Evolutionary conservation across 1,284 basidiomycete genomes (phyloP), one percentile per base, ranked within the genome.

Genomic region (Veloporphyrellus conicus): DNA sequence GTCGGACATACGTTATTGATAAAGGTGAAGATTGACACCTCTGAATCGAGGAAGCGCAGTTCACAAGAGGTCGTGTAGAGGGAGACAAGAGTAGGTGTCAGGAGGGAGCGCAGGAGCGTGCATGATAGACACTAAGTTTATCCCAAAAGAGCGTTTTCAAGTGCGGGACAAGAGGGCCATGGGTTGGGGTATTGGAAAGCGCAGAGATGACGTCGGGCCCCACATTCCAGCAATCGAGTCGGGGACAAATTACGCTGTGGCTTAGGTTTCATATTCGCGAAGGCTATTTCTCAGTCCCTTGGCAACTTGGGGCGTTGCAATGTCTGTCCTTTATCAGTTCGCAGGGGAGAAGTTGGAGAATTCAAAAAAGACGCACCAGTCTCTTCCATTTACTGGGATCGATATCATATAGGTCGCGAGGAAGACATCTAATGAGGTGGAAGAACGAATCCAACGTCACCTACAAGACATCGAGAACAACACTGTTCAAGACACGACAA

Each of bases 201-300:
- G 63, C 54, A 43, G 57, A 55, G 23, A 66, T 48, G 16, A 61
- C 51, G 2, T 62, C 54, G 37, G 52, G 55, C 10, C 49, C 38
- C 23, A 65, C 47, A 45, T 2, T 35, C 11, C 41, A 40, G 46
- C 41, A 54, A 9, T 36, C 2, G 11, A 45, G 1, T 29, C 41
- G 39, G 1, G 44, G 20, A 6, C 34, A 43, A 19, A n/a, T n/a
- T n/a, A 41, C 9, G 3, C 36, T 43, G 10, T 42, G 29, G 16
- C 9, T 32, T 32, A 60, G 18, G 20, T 5, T 5, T 14, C 58
- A 59, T 36, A 60, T 25, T 27, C 61, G 53, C 19, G 49, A 51
- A 64, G 38, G 66, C 64, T 22, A 57, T 46, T 18, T 51, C 49
- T 65, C 65, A 63, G 47, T 63, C 65, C 28, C 32, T 51, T 6